Evolutionary conservation across 257 asterid genomes (phyloP).

Genomic region (Solanum infundibuliforme): DNA sequence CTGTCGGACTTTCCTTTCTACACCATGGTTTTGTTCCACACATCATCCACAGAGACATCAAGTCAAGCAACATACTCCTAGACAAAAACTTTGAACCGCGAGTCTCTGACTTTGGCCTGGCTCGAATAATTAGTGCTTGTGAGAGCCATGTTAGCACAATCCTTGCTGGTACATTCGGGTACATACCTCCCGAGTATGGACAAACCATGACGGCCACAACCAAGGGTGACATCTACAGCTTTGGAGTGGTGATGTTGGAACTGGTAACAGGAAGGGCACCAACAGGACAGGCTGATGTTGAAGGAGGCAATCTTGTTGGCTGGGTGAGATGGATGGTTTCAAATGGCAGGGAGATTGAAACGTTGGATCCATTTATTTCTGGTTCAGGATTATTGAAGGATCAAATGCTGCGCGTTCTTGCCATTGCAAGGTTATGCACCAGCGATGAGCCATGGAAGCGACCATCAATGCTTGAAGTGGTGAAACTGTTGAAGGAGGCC

Average conservation of each 20-base stretch:
- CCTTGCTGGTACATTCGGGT: conserved; percentile 78
- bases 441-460: conserved; percentile 62
- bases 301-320: conserved; percentile 86
- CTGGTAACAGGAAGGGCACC: conserved; percentile 63
- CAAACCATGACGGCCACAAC: conserved; percentile 70
- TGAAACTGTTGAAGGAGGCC: conserved; percentile 40
- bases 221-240: conserved; percentile 75
- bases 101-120: conserved; percentile 76
- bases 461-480: conserved; percentile 68
- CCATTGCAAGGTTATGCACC: conserved; percentile 56
- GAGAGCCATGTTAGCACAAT: conserved; percentile 68
- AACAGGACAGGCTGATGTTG: conserved; percentile 62
- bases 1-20: conserved; percentile 59
- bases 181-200: conserved; percentile 84
- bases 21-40: conserved; percentile 80
- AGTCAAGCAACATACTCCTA: conserved; percentile 64
- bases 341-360: conserved; percentile 29
- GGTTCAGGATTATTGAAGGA: conserved; percentile 13
- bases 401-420: conserved; percentile 50
- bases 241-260: conserved; percentile 83
- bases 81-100: conserved; percentile 45
- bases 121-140: conserved; percentile 69
- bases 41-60: conserved; percentile 73
- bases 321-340: conserved; percentile 71
- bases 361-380: conserved; percentile 21